Evolutionary conservation across 2,329 filamentous ascomycete genomes (phyloP).

Genomic region (Arthrinium phaeospermum): DNA sequence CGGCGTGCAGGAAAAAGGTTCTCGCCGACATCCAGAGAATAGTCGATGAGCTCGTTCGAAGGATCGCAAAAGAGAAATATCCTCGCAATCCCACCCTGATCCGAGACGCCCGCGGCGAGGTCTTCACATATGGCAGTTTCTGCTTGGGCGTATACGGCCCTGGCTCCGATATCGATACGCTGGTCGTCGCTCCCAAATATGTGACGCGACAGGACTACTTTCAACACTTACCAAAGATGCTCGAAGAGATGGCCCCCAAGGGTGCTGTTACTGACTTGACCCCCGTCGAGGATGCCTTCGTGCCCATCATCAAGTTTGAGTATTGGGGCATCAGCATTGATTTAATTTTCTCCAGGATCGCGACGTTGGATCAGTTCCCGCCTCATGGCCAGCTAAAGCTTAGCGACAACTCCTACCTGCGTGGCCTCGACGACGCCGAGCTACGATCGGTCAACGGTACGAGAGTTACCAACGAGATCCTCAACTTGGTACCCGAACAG

Average conservation of each 20-base stretch:
- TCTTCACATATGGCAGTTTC: slow-evolving; percentile 97
- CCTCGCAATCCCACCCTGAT: slow-evolving; percentile 76
- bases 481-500: slow-evolving; percentile 85
- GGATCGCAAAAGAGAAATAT: slow-evolving; percentile 76
- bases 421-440: slow-evolving; percentile 85
- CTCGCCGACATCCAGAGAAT: slow-evolving; percentile 79
- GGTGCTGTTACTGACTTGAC: slow-evolving; percentile 86
- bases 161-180: slow-evolving; percentile 96
- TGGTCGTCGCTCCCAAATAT: slow-evolving; percentile 90
- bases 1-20: slow-evolving; percentile 66
- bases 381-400: slow-evolving; percentile 71
- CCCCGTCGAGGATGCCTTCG: slow-evolving; percentile 86
- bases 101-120: slow-evolving; percentile 85
- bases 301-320: slow-evolving; percentile 97
- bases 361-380: slow-evolving; percentile 72
- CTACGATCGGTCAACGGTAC: slow-evolving; percentile 92
- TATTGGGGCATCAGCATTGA: slow-evolving; percentile 92
- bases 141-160: slow-evolving; percentile 92
- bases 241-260: slow-evolving; percentile 75
- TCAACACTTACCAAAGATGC: slow-evolving; percentile 79
- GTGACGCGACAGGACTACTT: slow-evolving; percentile 93
- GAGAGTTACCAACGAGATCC: slow-evolving; percentile 90
- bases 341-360: slow-evolving; percentile 83
- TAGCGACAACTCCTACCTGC: slow-evolving; percentile 82
- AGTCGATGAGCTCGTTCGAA: slow-evolving; percentile 84